phyloP scores from a whole-genome alignment of 169 alveolate genomes.

The Eimeria necatrix region DNA sequence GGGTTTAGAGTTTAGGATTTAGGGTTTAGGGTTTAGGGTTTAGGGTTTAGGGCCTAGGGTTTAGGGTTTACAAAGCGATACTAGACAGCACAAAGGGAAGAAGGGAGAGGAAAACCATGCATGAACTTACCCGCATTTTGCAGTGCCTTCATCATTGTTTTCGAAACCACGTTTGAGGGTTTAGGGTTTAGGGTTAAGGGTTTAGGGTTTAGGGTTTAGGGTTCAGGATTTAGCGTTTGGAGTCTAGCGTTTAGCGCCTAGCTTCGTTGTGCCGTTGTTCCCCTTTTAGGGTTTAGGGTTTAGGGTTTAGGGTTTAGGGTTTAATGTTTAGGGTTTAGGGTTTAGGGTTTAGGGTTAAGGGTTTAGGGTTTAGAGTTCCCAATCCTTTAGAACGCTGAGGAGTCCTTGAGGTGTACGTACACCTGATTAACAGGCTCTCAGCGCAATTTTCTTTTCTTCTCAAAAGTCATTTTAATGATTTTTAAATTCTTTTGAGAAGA shows the following conservation, averaged over 20 bases:
- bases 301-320: neutral
- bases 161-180: neutral
- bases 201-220: neutral
- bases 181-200: slow-evolving; percentile 18
- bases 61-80: neutral
- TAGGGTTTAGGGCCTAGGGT: slow-evolving; percentile 3
- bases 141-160: neutral
- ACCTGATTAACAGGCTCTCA: no score
- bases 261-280: slow-evolving; percentile 17
- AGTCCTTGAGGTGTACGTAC: no score
- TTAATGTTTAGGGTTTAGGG: no score
- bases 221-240: neutral
- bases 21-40: neutral
- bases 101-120: no score
- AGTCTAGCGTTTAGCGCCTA: neutral
- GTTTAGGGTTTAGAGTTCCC: no score
- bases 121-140: neutral
- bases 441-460: no score
- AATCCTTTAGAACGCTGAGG: neutral
- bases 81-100: no score
- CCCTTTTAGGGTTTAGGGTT: neutral
- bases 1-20: no score
- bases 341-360: no score
- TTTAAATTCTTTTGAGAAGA: no score
- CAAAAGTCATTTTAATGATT: no score